Percentiles rank a stretch among this genome's conserved stretches.
phyloP scores from a whole-genome alignment of 2,329 filamentous ascomycete genomes.

The Penicillium sp. region DNA sequence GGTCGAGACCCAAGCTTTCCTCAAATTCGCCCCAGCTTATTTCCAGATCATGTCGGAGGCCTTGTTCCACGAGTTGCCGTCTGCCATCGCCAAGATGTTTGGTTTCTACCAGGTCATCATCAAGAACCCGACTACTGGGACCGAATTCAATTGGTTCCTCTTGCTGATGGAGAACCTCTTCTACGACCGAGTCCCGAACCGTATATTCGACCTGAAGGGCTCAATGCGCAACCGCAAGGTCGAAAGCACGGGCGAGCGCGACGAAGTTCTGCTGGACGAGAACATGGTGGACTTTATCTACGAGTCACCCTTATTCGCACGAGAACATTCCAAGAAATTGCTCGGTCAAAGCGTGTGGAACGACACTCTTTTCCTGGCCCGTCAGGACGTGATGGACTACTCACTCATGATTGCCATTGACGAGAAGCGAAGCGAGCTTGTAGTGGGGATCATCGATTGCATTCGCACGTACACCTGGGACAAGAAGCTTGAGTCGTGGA shows the following conservation, averaged over 20 bases:
- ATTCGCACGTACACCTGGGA: constrained; percentile 99
- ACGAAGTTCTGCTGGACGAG: constrained; percentile 94
- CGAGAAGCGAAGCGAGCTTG: constrained; percentile 81
- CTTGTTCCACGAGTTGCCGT: constrained; percentile 90
- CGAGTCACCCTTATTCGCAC: constrained; percentile 89
- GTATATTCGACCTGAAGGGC: constrained; percentile 93
- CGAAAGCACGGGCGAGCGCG: constrained; percentile 88
- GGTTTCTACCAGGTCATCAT: constrained; percentile 97
- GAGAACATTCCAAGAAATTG: constrained; percentile 94
- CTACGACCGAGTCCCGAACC: constrained; percentile 85
- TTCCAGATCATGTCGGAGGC: constrained; percentile 97
- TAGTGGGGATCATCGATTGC: constrained; percentile 97
- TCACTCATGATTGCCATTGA: constrained; percentile 98
- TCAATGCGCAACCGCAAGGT: constrained; percentile 99
- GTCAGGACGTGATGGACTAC: constrained; percentile 99
- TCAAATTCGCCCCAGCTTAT: constrained; percentile 93
- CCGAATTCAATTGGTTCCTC: constrained; percentile 91
- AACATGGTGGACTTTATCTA: constrained; percentile 99
- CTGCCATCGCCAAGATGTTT: constrained; percentile 98
- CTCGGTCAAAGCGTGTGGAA: constrained; percentile 93
- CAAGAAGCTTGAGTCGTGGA: constrained; percentile 99
- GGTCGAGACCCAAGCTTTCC: constrained; percentile 88
- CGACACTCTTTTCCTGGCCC: constrained; percentile 89
- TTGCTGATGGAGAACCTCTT: constrained; percentile 97
- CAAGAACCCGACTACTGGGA: constrained; percentile 87